phyloP scores from a whole-genome alignment of 129 eudicot genomes.

The Tanacetum coccineum region DNA sequence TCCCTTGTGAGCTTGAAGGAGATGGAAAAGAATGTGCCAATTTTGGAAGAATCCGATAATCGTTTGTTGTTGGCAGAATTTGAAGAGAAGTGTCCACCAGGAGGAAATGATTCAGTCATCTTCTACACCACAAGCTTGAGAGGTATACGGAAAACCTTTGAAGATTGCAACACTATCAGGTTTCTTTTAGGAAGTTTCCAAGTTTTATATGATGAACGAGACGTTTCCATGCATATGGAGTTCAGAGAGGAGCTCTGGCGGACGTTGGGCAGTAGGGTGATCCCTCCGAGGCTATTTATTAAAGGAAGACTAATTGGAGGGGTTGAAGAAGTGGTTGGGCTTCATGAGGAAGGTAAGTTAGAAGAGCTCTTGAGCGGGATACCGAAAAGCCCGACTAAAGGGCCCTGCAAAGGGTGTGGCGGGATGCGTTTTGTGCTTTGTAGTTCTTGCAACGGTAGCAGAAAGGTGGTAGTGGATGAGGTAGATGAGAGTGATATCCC shows the following conservation, averaged over 20 bases:
- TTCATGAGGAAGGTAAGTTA: slow-evolving; percentile 64
- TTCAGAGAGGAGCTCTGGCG: slow-evolving; percentile 85
- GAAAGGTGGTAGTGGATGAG: slow-evolving; percentile 42
- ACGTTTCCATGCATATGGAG: slow-evolving; percentile 78
- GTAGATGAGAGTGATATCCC: neutral
- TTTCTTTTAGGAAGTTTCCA: slow-evolving; percentile 56
- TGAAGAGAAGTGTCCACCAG: slow-evolving; percentile 65
- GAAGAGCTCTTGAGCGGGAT: slow-evolving; percentile 51
- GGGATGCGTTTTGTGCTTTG: slow-evolving; percentile 67
- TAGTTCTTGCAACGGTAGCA: slow-evolving; percentile 56
- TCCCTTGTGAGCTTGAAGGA: too few species aligned
- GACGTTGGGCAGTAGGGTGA: slow-evolving; percentile 44
- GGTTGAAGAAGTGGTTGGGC: slow-evolving; percentile 64
- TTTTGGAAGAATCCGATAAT: neutral
- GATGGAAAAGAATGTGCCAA: slow-evolving; percentile 1
- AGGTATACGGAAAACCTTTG: slow-evolving; percentile 82
- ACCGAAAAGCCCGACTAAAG: slow-evolving; percentile 24
- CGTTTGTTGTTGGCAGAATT: slow-evolving; percentile 25
- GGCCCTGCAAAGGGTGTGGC: slow-evolving; percentile 63
- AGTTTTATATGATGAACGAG: slow-evolving; percentile 54
- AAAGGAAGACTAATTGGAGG: slow-evolving; percentile 76
- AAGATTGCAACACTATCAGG: slow-evolving; percentile 59
- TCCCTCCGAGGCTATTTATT: slow-evolving; percentile 77
- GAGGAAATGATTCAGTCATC: slow-evolving; percentile 51
- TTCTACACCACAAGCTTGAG: slow-evolving; percentile 84